Base-by-base conservation (phyloP, 257 asterid species). In the Handroanthus guayacan region DNA sequence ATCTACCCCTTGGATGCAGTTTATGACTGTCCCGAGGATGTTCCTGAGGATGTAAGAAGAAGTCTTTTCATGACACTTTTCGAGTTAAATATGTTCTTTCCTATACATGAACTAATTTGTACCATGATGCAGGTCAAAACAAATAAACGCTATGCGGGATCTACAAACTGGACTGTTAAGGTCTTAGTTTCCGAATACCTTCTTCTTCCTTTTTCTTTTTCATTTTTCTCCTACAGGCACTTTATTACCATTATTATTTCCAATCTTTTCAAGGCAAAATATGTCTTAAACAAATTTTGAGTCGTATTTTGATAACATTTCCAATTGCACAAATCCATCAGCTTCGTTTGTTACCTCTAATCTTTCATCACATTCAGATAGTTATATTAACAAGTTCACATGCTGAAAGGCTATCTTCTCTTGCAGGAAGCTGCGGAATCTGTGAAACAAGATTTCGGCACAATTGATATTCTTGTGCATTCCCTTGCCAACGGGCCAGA, bases 401-500 rank as follows among this genome's bases (percentile, higher is more conserved):
- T 41, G 71, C 67, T 73, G 61, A 71, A 66, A 75, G 17, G 17
- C 10, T 68, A 36, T 62, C 45, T 16, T 76, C 52, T 80, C 79
- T 71, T 84, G 84, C 84, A 93, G 98, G 99, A 91, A 89, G 98
- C 84, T 82, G 99, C 94, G 55, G 98, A 95, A 80, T 75, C 92
- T 12, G 98, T 95, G 72, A 91, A 90, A 85, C 86, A 90, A 78
- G 98, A 95, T 83, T 95, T 91, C 72, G 98, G 99, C 82, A 87
- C 95, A 10, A 93, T 95, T 71, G 99, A 95, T 83, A 95, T 95
- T 81, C 99, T 95, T 71, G 97, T 95, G 34, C 99, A 95, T 82
- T 95, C 99, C 58, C 97, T 93, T 78, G 99, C 99, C 72, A 95
- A 95, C 81, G 98, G 98, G 72, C 99, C 99, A 47, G 99, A 93